A percentile compares a stretch with the other conserved stretches of the same genome.
Evolutionary conservation across 495 filamentous ascomycete genomes (phyloP).

Genomic region (Parathielavia hyrcaniae): DNA sequence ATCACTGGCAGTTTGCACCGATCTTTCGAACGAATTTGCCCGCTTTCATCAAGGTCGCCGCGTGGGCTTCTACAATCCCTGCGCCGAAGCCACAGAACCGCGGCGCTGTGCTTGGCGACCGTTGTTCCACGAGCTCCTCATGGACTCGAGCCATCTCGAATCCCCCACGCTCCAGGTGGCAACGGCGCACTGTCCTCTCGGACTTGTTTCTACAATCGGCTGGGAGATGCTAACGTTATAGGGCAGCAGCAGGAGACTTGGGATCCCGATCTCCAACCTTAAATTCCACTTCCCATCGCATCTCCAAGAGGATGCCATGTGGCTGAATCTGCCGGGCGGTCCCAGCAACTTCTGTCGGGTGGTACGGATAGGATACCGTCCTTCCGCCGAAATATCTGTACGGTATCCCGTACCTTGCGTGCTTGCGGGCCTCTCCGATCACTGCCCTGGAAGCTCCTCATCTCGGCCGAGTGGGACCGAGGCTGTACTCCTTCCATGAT

Average conservation of each 20-base stretch:
- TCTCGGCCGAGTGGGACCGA: constrained; percentile 11
- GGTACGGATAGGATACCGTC: too few relatives aligned
- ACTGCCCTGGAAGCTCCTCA: neutral
- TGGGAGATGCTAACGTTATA: constrained; percentile 23
- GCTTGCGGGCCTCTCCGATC: too few relatives aligned
- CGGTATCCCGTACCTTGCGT: too few relatives aligned
- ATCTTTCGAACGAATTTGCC: neutral
- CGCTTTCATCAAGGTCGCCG: constrained; percentile 6
- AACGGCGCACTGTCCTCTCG: constrained; percentile 24
- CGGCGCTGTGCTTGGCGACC: constrained; percentile 18
- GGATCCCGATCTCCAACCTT: constrained; percentile 30
- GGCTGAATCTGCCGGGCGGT: constrained; percentile 15
- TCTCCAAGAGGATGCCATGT: constrained; percentile 11
- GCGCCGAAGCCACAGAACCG: constrained; percentile 19
- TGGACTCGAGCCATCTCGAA: constrained; percentile 14
- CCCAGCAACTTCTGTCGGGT: too few relatives aligned
- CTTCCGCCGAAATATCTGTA: too few relatives aligned
- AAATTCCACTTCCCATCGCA: constrained; percentile 19
- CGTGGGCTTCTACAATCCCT: constrained; percentile 22
- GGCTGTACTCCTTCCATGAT: too few relatives aligned
- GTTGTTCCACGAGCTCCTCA: constrained; percentile 10
- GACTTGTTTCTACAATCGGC: constrained; percentile 32
- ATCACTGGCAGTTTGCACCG: too few relatives aligned
- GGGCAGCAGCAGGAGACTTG: constrained; percentile 13
- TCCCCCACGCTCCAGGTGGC: constrained; percentile 23